phyloP scores from a whole-genome alignment of 306 rosid genomes.

The Vachellia collinsii region DNA sequence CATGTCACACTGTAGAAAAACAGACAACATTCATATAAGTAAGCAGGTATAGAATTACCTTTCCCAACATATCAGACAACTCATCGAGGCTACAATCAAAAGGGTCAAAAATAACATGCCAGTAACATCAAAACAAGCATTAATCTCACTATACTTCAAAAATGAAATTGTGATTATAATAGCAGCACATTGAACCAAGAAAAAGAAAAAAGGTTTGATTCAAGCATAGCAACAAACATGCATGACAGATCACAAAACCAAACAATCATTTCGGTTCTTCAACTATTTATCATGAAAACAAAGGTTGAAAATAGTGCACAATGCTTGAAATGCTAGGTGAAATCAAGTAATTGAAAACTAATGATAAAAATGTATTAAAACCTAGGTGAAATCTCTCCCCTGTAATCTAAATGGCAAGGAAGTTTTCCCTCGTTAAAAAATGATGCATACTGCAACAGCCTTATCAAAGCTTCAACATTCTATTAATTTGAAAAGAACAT shows the following conservation, averaged over 20 bases:
- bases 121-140: neutral
- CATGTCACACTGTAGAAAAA: conserved; percentile 71
- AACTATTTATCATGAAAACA: neutral
- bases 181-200: neutral
- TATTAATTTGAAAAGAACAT: neutral
- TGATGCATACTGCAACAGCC: neutral
- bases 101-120: neutral
- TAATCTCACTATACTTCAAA: neutral
- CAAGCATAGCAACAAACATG: neutral
- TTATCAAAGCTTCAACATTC: neutral
- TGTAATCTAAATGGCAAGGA: neutral
- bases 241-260: neutral
- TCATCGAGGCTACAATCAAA: neutral
- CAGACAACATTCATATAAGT: neutral
- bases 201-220: neutral
- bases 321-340: neutral
- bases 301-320: neutral
- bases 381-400: neutral
- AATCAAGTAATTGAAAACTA: neutral
- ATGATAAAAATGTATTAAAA: neutral
- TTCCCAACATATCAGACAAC: neutral
- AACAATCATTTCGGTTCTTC: neutral
- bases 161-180: neutral
- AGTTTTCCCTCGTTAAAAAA: neutral
- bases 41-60: neutral